A percentile compares a stretch with the other conserved stretches of the same genome.
These are phyloP conservation scores for Entonaema liquescens DNA, from an alignment of 495 filamentous ascomycete genomes.

Conservation along the genomic window DNA sequence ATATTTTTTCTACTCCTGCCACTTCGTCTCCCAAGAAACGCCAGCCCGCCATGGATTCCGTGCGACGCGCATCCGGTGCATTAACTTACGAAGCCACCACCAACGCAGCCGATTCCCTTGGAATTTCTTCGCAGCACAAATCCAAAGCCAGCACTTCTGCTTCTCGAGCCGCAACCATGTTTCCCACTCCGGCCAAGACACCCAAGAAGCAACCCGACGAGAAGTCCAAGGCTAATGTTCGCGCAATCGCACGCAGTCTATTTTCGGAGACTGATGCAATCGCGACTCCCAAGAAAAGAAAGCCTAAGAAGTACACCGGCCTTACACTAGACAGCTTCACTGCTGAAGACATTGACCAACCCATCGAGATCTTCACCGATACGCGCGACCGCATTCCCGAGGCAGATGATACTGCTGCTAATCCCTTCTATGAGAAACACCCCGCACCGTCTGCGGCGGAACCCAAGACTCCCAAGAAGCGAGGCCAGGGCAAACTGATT, in stretches of 20 bases:
- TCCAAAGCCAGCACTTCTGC: conserved; percentile 17
- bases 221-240: conserved; percentile 61
- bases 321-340: conserved; percentile 75
- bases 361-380: conserved; percentile 89
- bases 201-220: conserved; percentile 74
- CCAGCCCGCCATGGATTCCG: conserved; percentile 45
- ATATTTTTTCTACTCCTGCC: conserved; percentile 52
- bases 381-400: conserved; percentile 85
- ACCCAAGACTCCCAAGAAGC: conserved; percentile 47
- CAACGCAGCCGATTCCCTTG: conserved; percentile 49
- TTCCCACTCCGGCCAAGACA: conserved; percentile 92
- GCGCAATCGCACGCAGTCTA: conserved; percentile 75
- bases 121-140: conserved; percentile 44
- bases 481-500: conserved; percentile 57
- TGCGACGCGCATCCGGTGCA: conserved; percentile 52
- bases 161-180: conserved; percentile 57
- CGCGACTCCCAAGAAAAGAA: conserved; percentile 68
- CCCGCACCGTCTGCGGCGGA: conserved; percentile 33
- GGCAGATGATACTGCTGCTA: conserved; percentile 68
- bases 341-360: conserved; percentile 61
- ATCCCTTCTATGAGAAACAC: conserved; percentile 74
- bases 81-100: conserved; percentile 48
- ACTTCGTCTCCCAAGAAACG: conserved; percentile 64
- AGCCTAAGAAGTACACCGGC: conserved; percentile 64
- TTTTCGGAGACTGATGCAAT: conserved; percentile 70